A percentile compares a stretch with the other conserved stretches of the same genome.
These are phyloP conservation scores for Penicillium sp. DNA, from an alignment of 2,329 filamentous ascomycete genomes.

Conservation along the genomic window DNA sequence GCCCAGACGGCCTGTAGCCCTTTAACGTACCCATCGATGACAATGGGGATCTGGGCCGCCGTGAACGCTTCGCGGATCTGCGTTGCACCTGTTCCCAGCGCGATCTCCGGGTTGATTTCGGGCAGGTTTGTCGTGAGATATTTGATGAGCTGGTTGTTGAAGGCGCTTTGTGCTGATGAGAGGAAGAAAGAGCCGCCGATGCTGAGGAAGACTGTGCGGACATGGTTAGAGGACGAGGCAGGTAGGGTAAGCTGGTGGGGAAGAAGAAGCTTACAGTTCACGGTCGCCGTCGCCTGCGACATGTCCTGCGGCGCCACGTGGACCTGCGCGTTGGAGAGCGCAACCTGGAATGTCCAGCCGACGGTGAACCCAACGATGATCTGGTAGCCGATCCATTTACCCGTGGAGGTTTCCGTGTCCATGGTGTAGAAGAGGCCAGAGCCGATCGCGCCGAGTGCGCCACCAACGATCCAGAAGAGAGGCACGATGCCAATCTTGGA, in stretches of 20 bases:
- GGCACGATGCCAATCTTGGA: slow-evolving; percentile 18
- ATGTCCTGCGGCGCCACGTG: slow-evolving; percentile 27
- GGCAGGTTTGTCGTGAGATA: slow-evolving; percentile 30
- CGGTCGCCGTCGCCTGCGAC: slow-evolving; percentile 28
- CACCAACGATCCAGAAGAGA: slow-evolving; percentile 33
- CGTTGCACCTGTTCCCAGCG: slow-evolving; percentile 38
- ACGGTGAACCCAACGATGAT: slow-evolving; percentile 24
- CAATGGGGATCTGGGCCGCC: slow-evolving; percentile 16
- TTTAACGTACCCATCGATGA: slow-evolving; percentile 37
- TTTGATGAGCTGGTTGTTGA: slow-evolving; percentile 38
- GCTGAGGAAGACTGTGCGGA: slow-evolving; percentile 31
- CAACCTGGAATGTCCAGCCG: slow-evolving; percentile 25
- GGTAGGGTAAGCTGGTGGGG: background rate
- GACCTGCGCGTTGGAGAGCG: slow-evolving; percentile 29
- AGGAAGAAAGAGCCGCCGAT: slow-evolving; percentile 40
- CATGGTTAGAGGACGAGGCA: background rate
- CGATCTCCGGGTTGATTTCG: slow-evolving; percentile 27
- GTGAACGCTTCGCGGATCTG: slow-evolving; percentile 34
- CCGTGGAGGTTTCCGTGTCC: slow-evolving; percentile 29
- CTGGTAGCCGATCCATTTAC: slow-evolving; percentile 47
- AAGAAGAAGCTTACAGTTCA: slow-evolving; percentile 21
- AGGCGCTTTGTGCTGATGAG: slow-evolving; percentile 38
- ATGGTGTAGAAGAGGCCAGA: slow-evolving; percentile 42
- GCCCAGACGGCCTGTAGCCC: slow-evolving; percentile 29
- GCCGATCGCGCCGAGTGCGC: slow-evolving; percentile 31